Evolutionary conservation across 2,329 filamentous ascomycete species (phyloP), one percentile per base, ranked within the genome.

Genomic region (Neobulgaria alba): DNA sequence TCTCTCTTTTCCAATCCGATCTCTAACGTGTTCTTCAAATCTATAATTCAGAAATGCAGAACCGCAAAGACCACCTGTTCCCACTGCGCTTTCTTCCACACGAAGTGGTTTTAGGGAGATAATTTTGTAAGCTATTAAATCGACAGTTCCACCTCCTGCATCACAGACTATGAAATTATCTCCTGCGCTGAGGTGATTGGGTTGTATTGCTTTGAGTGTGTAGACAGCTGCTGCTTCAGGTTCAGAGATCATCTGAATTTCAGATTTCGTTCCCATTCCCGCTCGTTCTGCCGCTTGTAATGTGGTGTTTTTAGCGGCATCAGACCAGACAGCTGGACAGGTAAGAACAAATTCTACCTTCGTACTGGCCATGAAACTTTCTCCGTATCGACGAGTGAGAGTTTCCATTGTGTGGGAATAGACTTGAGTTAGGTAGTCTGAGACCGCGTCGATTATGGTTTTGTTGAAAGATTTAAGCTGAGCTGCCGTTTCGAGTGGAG

Each of bases 291-390:
- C 85, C 4, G 85, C 85, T 57, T 83, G 75, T 36, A 88, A 63
- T 2, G 85, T 90, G 4, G 83, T 84, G 59, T 87, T 85, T 65
- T 89, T 90, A n/a, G 85, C 85, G 0, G 82, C 76, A 58, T 92
- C 85, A 17, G 79, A 85, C 85, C 85, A 92, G 5, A 90, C 83
- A 5, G 85, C 85, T 5, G 85, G 85, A 38, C 84, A 85, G 1
- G 85, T 90, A 41, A 92, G 68, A 36, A 90, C 82, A 53, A 85
- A 89, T 47, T 89, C 79, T 29, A 87, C 78, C 53, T 78, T 79
- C 4, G 83, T 88, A 5, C 75, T 77, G 5, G 74, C 73, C 77
- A 89, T 85, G 55, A 90, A 89, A 0, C 77, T 79, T 62, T 84
- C 80, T 52, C 85, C 85, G 56, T 88, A 89, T 34, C 83, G 69